phyloP scores from a whole-genome alignment of 2,329 filamentous ascomycete species.

The Cladosporium sp. region DNA sequence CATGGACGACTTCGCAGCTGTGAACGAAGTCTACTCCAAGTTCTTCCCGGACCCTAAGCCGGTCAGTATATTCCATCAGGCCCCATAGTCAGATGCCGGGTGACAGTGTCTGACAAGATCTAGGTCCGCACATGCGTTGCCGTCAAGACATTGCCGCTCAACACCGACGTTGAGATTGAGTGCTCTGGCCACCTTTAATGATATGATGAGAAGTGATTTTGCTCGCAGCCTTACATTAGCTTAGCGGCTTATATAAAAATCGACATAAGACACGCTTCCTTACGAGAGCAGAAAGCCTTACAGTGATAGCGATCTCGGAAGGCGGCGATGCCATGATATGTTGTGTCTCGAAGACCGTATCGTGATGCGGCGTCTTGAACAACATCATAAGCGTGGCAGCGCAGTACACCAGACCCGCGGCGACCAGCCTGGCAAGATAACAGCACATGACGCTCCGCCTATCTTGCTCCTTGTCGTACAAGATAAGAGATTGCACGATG shows the following conservation, averaged over 20 bases:
- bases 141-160: slow-evolving; percentile 53
- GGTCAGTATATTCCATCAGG: slow-evolving; percentile 7
- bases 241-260: background rate
- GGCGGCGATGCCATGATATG: background rate
- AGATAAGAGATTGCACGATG: background rate
- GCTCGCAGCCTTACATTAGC: background rate
- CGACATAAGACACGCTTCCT: background rate
- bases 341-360: background rate
- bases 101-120: background rate
- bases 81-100: background rate
- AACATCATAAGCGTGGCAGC: background rate
- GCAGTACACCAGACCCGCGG: background rate
- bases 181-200: slow-evolving; percentile 34
- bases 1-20: slow-evolving; percentile 65
- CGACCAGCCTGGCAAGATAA: background rate
- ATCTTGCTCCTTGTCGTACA: background rate
- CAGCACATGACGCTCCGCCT: background rate
- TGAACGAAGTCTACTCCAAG: slow-evolving; percentile 57
- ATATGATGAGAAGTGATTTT: background rate
- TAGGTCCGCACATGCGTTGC: slow-evolving; percentile 46
- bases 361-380: background rate
- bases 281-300: background rate
- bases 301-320: background rate
- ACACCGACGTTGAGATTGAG: slow-evolving; percentile 58
- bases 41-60: slow-evolving; percentile 40